Evolutionary conservation across 192 early-diverging fungal genomes (phyloP).

Genomic region (Pilaira anomala): DNA sequence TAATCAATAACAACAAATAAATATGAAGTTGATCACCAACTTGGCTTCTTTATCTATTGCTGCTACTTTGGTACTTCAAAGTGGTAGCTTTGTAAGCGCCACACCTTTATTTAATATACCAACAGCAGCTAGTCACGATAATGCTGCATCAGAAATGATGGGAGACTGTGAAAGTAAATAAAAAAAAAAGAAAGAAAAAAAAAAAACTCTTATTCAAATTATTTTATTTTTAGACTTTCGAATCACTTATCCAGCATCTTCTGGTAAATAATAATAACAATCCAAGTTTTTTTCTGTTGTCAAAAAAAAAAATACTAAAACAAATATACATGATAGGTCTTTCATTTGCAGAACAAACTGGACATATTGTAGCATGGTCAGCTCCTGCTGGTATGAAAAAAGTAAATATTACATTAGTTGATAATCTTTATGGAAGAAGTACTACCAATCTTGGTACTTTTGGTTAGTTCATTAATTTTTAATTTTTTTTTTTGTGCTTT

Average conservation of each 20-base stretch:
- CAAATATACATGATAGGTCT: constrained; percentile 1
- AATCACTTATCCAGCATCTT: constrained; percentile 13
- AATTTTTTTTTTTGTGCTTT: not conserved
- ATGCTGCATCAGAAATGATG: not conserved
- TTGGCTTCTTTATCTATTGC: constrained; percentile 6
- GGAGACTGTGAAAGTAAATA: not conserved
- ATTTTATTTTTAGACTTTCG: constrained; percentile 1
- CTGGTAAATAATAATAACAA: constrained; percentile 9
- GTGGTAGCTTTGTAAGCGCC: constrained; percentile 12
- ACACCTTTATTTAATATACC: constrained; percentile 11
- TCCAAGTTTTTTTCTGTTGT: constrained; percentile 1
- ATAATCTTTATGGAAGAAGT: not conserved
- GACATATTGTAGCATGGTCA: constrained; percentile 8
- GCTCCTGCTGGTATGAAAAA: not conserved
- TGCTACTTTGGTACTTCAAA: constrained; percentile 15
- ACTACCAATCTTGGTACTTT: constrained; percentile 6
- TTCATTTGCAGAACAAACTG: not conserved
- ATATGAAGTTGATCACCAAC: constrained; percentile 14
- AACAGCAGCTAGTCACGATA: constrained; percentile 4
- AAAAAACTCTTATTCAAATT: no score
- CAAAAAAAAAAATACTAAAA: not conserved
- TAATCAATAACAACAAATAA: no score
- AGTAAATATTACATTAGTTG: constrained; percentile 17
- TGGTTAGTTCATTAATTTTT: constrained; percentile 10
- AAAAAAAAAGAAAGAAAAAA: no score